phyloP scores from a whole-genome alignment of 805 yeast species.

The Cyberlindnera bimundalis region DNA sequence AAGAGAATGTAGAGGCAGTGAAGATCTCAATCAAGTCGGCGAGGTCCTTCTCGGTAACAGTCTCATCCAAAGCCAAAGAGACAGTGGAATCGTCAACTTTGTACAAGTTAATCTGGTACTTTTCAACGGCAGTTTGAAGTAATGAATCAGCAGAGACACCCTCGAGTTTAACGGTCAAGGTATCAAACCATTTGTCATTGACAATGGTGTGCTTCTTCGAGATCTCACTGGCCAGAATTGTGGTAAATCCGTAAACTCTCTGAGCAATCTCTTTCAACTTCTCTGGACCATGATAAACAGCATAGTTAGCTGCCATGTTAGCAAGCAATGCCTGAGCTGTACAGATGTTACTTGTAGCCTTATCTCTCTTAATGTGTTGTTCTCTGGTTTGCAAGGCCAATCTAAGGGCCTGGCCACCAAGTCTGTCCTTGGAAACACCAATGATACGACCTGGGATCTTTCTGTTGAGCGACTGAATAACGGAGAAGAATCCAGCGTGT shows the following conservation, averaged over 20 bases:
- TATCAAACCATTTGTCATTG: slow-evolving; percentile 79
- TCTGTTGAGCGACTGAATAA: slow-evolving; percentile 72
- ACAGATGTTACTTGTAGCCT: slow-evolving; percentile 96
- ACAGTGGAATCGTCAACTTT: slow-evolving; percentile 59
- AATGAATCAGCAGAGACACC: slow-evolving; percentile 53
- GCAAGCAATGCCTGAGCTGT: slow-evolving; percentile 97
- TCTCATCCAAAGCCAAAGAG: slow-evolving; percentile 88
- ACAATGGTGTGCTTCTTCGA: slow-evolving; percentile 43
- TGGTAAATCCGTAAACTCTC: slow-evolving; percentile 71
- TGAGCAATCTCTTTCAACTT: slow-evolving; percentile 77
- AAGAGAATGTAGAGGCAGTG: slow-evolving; percentile 36
- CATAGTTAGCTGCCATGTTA: slow-evolving; percentile 92
- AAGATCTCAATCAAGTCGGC: slow-evolving; percentile 55
- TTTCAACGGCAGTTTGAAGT: slow-evolving; percentile 52
- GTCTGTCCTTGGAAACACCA: slow-evolving; percentile 87
- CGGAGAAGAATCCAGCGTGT: slow-evolving; percentile 96
- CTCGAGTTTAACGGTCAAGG: slow-evolving; percentile 61
- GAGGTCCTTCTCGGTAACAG: slow-evolving; percentile 65
- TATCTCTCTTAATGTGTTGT: slow-evolving; percentile 96
- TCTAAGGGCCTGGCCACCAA: slow-evolving; percentile 86
- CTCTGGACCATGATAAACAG: slow-evolving; percentile 91
- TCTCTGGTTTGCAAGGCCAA: slow-evolving; percentile 97
- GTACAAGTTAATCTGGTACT: slow-evolving; percentile 73
- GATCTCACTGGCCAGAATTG: slow-evolving; percentile 63
- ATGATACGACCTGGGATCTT: slow-evolving; percentile 96